phyloP scores from a whole-genome alignment of 2,329 filamentous ascomycete species.

The Colletotrichum scovillei region DNA sequence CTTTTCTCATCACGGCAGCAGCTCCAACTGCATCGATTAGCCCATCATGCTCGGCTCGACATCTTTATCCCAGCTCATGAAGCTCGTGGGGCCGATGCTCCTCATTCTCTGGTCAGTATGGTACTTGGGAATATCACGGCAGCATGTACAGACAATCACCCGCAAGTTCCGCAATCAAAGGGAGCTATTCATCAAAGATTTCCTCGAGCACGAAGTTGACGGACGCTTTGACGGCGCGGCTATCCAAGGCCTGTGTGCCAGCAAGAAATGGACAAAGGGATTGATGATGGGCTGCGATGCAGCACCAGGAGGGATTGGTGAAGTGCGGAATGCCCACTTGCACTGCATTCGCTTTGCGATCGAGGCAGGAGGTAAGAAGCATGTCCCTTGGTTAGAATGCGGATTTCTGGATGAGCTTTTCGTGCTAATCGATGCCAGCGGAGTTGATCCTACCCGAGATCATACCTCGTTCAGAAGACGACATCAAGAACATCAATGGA shows the following conservation, averaged over 20 bases:
- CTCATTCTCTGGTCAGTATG: conserved; percentile 41
- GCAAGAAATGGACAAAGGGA: conserved; percentile 51
- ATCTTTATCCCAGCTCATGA: conserved; percentile 40
- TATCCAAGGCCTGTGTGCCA: conserved; percentile 48
- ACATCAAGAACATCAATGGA: conserved; percentile 39
- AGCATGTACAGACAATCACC: conserved; percentile 40
- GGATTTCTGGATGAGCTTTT: conserved; percentile 22
- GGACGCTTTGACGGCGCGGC: conserved; percentile 45
- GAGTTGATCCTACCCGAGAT: conserved; percentile 52
- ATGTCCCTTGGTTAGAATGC: conserved; percentile 13
- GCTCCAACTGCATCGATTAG: neutral
- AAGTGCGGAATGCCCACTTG: conserved; percentile 56
- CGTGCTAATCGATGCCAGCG: conserved; percentile 39
- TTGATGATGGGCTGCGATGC: conserved; percentile 56
- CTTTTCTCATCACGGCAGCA: neutral
- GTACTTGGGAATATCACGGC: conserved; percentile 39
- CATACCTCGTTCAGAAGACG: conserved; percentile 44
- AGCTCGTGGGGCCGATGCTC: conserved; percentile 37
- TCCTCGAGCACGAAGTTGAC: conserved; percentile 46
- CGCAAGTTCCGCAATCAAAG: conserved; percentile 46
- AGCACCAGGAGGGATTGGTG: conserved; percentile 55
- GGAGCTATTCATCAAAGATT: conserved; percentile 47
- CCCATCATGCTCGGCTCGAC: conserved; percentile 38
- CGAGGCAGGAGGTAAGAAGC: conserved; percentile 55
- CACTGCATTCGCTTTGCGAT: conserved; percentile 59